Percentiles rank a stretch among this genome's conserved stretches.
Evolutionary conservation across 2,329 filamentous ascomycete genomes (phyloP).

Genomic region (Penicillium palitans): DNA sequence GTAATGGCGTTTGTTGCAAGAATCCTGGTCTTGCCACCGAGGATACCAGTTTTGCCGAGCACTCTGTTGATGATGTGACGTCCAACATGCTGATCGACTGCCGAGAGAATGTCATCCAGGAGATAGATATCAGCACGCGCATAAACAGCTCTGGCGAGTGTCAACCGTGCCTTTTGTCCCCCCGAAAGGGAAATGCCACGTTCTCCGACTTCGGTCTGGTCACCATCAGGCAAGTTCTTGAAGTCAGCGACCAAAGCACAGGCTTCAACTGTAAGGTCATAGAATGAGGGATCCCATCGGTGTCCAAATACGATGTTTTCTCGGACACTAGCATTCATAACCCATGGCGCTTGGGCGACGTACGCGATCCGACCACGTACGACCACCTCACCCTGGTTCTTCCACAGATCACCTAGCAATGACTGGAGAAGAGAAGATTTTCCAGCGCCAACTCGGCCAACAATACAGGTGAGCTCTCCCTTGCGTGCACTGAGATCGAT

Average conservation of each 20-base stretch:
- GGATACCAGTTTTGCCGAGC: constrained; percentile 77
- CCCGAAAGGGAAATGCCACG: constrained; percentile 94
- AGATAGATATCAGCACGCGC: constrained; percentile 95
- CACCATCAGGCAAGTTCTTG: constrained; percentile 86
- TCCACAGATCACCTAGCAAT: constrained; percentile 89
- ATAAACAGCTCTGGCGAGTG: constrained; percentile 90
- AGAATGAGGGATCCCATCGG: constrained; percentile 88
- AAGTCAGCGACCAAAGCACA: constrained; percentile 93
- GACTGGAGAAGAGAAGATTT: constrained; percentile 92
- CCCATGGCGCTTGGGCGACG: constrained; percentile 90
- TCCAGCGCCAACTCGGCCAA: constrained; percentile 89
- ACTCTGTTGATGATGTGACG: constrained; percentile 94
- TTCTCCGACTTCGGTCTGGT: constrained; percentile 95
- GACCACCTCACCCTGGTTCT: constrained; percentile 77
- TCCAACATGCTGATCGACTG: constrained; percentile 97
- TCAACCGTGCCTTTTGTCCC: constrained; percentile 92
- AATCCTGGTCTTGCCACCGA: constrained; percentile 83
- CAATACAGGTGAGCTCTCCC: constrained; percentile 87
- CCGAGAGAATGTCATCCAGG: constrained; percentile 89
- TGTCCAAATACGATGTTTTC: constrained; percentile 98
- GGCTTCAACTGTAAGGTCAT: constrained; percentile 86
- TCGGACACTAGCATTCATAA: constrained; percentile 95
- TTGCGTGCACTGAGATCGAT: constrained; percentile 89
- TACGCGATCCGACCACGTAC: constrained; percentile 84
- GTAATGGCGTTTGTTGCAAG: constrained; percentile 94